Evolutionary conservation across 2,329 filamentous ascomycete genomes (phyloP), one percentile per base, ranked within the genome.

Genomic region (Colletotrichum filicis): DNA sequence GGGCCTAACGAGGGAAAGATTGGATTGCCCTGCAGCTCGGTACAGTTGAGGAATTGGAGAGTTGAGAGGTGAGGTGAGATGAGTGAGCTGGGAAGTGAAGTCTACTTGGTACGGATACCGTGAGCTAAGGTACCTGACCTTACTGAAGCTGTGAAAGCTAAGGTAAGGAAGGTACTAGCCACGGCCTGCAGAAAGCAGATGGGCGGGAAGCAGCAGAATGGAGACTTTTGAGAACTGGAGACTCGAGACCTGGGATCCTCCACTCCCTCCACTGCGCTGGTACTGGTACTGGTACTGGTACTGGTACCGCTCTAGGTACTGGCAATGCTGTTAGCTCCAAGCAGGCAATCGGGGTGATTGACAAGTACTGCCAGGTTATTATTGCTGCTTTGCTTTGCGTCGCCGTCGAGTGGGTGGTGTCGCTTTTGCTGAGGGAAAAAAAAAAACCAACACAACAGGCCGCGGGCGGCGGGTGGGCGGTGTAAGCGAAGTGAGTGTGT

Each of bases 1-100:
- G 70, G 70, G 66, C 70, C n/a, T 55, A 12, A 37, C 30, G 59
- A 49, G 64, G 66, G 30, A 69, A 55, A 73, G 66, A 73, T 69
- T 73, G 70, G 58, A 64, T 69, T 64, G 59, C 66, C 59, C 70
- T 73, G 66, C 59, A 64, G 70, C 59, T 73, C 66, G 66, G 53
- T 69, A 24, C 66, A 73, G 69, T 68, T 63, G 57, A 58, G 35
- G 16, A 42, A 16, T 42, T 42, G 19, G 37, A 42, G 32, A 35
- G 32, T 11, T 35, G 32, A 35, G 9, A 35, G 32, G 32, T 12
- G 32, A 35, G 32, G 32, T 35, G 37, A 16, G 37, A 16, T 19
- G 37, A 42, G 37, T 42, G 37, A 42, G 37, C 12, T 49, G 42
- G 42, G 42, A n/a, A 49, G 42, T 49, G 42, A 49, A 49, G 37